A percentile compares a stretch with the other conserved stretches of the same genome.
Evolutionary conservation across 805 yeast species (phyloP).

Genomic region (Suhomyces emberorum): DNA sequence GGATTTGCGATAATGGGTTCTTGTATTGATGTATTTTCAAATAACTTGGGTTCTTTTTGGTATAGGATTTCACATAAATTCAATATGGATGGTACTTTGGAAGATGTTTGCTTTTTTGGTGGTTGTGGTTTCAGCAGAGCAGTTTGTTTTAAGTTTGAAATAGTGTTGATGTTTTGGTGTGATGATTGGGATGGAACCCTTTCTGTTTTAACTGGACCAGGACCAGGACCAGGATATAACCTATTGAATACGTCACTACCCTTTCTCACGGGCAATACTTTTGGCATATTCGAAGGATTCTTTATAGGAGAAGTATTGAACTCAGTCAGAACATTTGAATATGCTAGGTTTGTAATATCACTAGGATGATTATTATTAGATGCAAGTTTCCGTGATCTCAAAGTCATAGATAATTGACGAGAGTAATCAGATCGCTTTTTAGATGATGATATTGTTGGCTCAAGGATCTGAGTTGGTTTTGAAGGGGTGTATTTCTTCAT

Average conservation of each 20-base stretch:
- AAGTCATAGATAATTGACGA: slow-evolving; percentile 13
- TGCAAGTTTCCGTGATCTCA: slow-evolving; percentile 12
- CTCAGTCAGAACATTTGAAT: slow-evolving; percentile 1
- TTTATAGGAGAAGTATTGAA: slow-evolving; percentile 9
- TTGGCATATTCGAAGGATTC: slow-evolving; percentile 7
- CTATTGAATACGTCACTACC: slow-evolving; percentile 10
- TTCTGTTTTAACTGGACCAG: not conserved
- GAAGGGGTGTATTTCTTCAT: slow-evolving; percentile 24
- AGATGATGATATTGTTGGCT: slow-evolving; percentile 6
- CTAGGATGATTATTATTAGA: slow-evolving; percentile 13
- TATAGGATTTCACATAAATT: slow-evolving; percentile 23
- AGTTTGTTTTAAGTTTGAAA: not conserved
- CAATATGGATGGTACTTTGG: not conserved
- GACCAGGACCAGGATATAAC: slow-evolving; percentile 7
- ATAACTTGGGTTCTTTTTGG: slow-evolving; percentile 26
- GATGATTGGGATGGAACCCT: not conserved
- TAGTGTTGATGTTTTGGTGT: not conserved
- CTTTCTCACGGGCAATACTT: slow-evolving; percentile 6
- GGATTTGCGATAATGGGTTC: no score
- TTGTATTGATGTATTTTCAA: slow-evolving; percentile 9
- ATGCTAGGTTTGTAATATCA: slow-evolving; percentile 21
- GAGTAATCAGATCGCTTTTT: slow-evolving; percentile 18
- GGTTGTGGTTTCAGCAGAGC: not conserved
- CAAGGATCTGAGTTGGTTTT: not conserved
- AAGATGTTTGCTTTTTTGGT: not conserved